Evolutionary conservation across 495 filamentous ascomycete species (phyloP).

Genomic region (Talaromyces trachyspermus): DNA sequence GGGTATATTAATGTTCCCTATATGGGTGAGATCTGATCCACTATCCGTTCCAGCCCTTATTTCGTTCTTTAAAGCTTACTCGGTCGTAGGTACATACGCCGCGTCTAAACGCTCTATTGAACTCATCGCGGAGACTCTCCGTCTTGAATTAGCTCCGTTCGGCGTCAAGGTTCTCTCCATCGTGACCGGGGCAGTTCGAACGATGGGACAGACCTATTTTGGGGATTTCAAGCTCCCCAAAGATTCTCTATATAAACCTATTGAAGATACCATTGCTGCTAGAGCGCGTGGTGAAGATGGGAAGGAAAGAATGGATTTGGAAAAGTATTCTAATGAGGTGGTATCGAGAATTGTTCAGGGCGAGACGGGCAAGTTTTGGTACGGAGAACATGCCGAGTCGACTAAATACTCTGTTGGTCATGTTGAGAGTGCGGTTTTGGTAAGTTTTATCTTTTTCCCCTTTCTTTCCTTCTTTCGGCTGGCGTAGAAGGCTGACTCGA

Average conservation of each 20-base stretch:
- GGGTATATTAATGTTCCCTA: conserved; percentile 37
- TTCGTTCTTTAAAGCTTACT: not conserved
- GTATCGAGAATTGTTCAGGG: conserved; percentile 7
- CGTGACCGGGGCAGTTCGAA: conserved; percentile 17
- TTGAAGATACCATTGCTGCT: conserved; percentile 10
- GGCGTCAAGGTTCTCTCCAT: conserved; percentile 26
- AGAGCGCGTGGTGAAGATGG: conserved; percentile 10
- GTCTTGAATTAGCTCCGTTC: conserved; percentile 34
- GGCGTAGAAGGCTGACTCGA: no score
- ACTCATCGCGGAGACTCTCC: conserved; percentile 36
- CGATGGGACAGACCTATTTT: conserved; percentile 12
- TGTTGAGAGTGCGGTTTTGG: not conserved
- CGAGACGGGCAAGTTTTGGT: conserved; percentile 11
- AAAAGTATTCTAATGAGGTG: conserved; percentile 13
- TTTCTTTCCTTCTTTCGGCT: not conserved
- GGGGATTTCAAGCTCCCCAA: conserved; percentile 9
- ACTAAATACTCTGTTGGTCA: not conserved
- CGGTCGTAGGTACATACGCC: conserved; percentile 29
- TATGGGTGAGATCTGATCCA: conserved; percentile 1
- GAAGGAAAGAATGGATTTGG: conserved; percentile 3
- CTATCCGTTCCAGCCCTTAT: not conserved
- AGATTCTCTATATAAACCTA: conserved; percentile 15
- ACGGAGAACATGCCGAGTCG: conserved; percentile 3
- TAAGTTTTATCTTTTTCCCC: not conserved
- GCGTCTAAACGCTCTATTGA: conserved; percentile 45